Evolutionary conservation across 352 stramenopile species (phyloP).

Genomic region (Pythium rishiriense): DNA sequence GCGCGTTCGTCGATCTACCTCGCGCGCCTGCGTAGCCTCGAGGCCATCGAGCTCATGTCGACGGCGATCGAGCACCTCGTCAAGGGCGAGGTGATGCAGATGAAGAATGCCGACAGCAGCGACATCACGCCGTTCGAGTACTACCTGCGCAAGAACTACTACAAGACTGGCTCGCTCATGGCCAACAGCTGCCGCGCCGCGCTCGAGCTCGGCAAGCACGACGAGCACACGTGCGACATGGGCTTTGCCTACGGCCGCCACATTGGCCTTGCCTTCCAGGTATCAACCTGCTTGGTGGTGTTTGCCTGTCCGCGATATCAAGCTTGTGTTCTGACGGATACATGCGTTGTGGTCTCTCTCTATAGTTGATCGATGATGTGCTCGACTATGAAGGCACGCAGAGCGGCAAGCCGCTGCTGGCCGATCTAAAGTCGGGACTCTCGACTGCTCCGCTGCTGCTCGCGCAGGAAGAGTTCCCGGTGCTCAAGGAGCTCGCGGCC

Average conservation of each 20-base stretch:
- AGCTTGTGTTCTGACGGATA: neutral
- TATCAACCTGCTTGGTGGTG: conserved; percentile 31
- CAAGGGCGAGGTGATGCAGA: conserved; percentile 99
- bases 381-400: conserved; percentile 97
- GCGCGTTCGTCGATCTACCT: conserved; percentile 95
- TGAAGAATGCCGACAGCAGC: conserved; percentile 86
- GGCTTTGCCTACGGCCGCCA: conserved; percentile 97
- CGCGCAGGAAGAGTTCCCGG: conserved; percentile 92
- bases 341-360: neutral
- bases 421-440: conserved; percentile 95
- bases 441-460: conserved; percentile 97
- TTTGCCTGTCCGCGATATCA: too few relatives aligned
- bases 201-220: conserved; percentile 92
- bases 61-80: conserved; percentile 99
- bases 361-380: conserved; percentile 96
- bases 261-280: conserved; percentile 98
- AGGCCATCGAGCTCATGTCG: conserved; percentile 97
- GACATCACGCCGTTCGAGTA: conserved; percentile 91
- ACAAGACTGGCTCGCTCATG: conserved; percentile 99
- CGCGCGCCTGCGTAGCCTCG: conserved; percentile 92
- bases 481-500: conserved; percentile 86
- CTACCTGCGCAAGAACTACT: conserved; percentile 99
- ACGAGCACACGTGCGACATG: conserved; percentile 73
- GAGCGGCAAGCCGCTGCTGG: conserved; percentile 94
- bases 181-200: conserved; percentile 96